A percentile compares a stretch with the other conserved stretches of the same genome.
Evolutionary conservation across 2,329 filamentous ascomycete species (phyloP).

Genomic region (Fusarium irregulare): DNA sequence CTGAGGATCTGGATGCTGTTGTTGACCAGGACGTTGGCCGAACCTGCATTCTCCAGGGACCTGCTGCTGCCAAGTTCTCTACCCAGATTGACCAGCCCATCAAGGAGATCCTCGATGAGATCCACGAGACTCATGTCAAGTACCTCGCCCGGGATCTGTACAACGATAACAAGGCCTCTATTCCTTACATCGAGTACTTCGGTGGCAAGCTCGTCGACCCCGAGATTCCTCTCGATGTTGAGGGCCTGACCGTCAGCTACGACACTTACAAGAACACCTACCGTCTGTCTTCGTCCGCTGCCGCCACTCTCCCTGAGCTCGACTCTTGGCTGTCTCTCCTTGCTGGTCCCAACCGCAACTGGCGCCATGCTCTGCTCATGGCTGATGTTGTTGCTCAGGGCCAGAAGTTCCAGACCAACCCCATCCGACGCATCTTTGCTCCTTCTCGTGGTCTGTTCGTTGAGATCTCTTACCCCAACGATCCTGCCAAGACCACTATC

Average conservation of each 20-base stretch:
- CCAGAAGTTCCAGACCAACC: constrained; percentile 97
- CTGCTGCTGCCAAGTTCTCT: constrained; percentile 90
- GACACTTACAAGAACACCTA: constrained; percentile 84
- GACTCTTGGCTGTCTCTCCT: constrained; percentile 90
- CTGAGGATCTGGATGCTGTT: constrained; percentile 95
- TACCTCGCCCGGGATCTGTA: constrained; percentile 85
- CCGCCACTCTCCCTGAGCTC: constrained; percentile 77
- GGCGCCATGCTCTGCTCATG: constrained; percentile 94
- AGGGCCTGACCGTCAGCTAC: constrained; percentile 86
- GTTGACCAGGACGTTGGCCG: constrained; percentile 95
- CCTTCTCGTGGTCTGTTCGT: constrained; percentile 88
- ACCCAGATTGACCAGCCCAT: constrained; percentile 92
- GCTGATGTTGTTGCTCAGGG: constrained; percentile 95
- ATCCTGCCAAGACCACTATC: constrained; percentile 86
- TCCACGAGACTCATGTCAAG: constrained; percentile 89
- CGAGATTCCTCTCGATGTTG: constrained; percentile 79
- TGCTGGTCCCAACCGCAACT: constrained; percentile 86
- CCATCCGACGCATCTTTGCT: constrained; percentile 89
- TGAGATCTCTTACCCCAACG: constrained; percentile 84
- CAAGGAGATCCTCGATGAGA: constrained; percentile 90
- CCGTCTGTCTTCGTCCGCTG: constrained; percentile 80
- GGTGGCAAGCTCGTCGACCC: constrained; percentile 84
- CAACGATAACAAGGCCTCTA: constrained; percentile 73
- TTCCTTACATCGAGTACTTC: constrained; percentile 94
- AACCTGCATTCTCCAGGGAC: constrained; percentile 95